Evolutionary conservation across 2,329 filamentous ascomycete genomes (phyloP).

Genomic region (Cytospora leucostoma): DNA sequence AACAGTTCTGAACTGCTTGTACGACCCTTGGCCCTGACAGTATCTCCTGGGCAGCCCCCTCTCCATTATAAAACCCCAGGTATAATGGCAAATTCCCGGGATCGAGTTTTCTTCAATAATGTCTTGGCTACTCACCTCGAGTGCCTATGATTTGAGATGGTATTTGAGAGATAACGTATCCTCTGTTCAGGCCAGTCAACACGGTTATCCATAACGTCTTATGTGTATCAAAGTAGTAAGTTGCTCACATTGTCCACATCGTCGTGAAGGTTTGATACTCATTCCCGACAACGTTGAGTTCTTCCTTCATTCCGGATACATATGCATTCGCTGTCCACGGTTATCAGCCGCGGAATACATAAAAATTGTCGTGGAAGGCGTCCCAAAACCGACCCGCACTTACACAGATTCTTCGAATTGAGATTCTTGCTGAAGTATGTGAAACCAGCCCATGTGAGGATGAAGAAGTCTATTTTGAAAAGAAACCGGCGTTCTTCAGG

Average conservation of each 20-base stretch:
- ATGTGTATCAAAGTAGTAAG: accelerated
- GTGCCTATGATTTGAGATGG: conserved; percentile 28
- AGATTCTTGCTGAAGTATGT: conserved; percentile 34
- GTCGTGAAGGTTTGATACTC: conserved; percentile 27
- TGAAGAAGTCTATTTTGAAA: conserved; percentile 27
- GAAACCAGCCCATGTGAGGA: conserved; percentile 33
- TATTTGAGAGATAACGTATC: conserved; percentile 28
- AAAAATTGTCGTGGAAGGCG: not conserved
- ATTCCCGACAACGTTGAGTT: conserved; percentile 29
- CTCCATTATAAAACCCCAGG: too few species aligned
- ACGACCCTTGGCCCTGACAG: too few species aligned
- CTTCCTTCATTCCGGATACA: conserved; percentile 30
- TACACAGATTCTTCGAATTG: conserved; percentile 30
- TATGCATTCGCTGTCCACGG: conserved; percentile 25
- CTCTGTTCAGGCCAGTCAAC: conserved; percentile 11
- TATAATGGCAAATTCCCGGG: too few species aligned
- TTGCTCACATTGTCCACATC: conserved; percentile 28
- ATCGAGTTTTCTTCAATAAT: not conserved
- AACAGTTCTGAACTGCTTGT: too few species aligned
- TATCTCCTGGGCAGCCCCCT: too few species aligned
- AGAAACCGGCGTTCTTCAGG: conserved; percentile 29
- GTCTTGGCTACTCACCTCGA: conserved; percentile 14
- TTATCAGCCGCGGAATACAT: not conserved
- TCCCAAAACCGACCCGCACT: not conserved
- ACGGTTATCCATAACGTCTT: too few species aligned